phyloP scores from a whole-genome alignment of 768 basidiomycete genomes.

The Fistulinella prunicolor region DNA sequence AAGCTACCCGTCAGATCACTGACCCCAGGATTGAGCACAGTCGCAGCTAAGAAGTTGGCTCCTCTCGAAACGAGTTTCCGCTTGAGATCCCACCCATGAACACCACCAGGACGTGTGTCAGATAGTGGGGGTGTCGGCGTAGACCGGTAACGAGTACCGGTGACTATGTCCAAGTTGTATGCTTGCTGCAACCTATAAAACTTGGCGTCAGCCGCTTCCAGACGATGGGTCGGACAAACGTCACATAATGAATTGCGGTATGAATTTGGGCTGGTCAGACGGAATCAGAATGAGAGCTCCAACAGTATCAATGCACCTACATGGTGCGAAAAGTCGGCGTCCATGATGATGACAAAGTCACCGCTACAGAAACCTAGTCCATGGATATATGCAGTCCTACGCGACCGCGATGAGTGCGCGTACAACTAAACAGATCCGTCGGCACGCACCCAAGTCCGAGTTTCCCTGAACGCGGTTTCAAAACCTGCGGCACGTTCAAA shows the following conservation, averaged over 20 bases:
- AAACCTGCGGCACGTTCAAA: constrained; percentile 45
- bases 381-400: constrained; percentile 89
- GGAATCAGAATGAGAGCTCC: constrained; percentile 3
- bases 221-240: neutral
- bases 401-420: neutral
- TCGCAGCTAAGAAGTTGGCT: constrained; percentile 87
- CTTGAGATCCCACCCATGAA: constrained; percentile 91
- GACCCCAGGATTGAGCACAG: constrained; percentile 79
- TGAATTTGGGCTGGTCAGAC: constrained; percentile 80
- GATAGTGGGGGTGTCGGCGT: constrained; percentile 53
- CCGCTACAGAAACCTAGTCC: constrained; percentile 87
- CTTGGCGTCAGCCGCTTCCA: constrained; percentile 2
- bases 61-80: constrained; percentile 86
- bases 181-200: constrained; percentile 66
- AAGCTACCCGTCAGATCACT: constrained; percentile 92
- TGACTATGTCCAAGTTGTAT: constrained; percentile 91
- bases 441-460: constrained; percentile 76
- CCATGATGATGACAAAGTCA: constrained; percentile 96
- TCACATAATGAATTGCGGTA: constrained; percentile 86
- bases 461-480: constrained; percentile 88
- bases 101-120: constrained; percentile 74
- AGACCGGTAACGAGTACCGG: constrained; percentile 83
- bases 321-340: constrained; percentile 94
- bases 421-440: neutral
- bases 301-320: constrained; percentile 43